phyloP scores from a whole-genome alignment of 371 early-diverging fungal species.

The Mortierella sp. region DNA sequence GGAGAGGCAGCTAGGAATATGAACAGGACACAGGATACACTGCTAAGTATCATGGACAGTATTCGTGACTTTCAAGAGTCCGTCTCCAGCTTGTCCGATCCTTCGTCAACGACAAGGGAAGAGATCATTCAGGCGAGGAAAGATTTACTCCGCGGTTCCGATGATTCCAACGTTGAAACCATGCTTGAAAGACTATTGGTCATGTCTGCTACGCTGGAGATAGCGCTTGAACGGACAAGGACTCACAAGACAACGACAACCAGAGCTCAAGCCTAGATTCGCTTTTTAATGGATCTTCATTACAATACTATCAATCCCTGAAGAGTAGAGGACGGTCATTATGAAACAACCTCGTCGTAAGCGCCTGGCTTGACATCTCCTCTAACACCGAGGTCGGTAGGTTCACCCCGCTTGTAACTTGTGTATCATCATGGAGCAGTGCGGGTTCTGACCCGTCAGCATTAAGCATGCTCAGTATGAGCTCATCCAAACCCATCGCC shows the following conservation, averaged over 20 bases:
- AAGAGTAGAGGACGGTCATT: slow-evolving; percentile 5
- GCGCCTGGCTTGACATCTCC: no score
- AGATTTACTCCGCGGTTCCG: slow-evolving; percentile 12
- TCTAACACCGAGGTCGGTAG: slow-evolving; percentile 17
- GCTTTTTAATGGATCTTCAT: no score
- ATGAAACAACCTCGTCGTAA: slow-evolving; percentile 10
- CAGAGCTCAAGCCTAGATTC: not conserved
- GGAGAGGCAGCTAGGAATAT: slow-evolving; percentile 8
- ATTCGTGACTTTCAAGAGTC: slow-evolving; percentile 1
- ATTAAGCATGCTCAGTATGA: slow-evolving; percentile 19
- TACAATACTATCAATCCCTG: no score
- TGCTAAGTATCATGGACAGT: slow-evolving; percentile 7
- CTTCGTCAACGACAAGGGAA: not conserved
- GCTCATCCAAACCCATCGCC: slow-evolving; percentile 36
- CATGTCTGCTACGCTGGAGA: slow-evolving; percentile 12
- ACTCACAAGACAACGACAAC: no score
- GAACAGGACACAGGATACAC: not conserved
- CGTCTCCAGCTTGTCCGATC: not conserved
- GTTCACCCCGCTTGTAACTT: not conserved
- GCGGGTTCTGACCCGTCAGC: slow-evolving; percentile 5
- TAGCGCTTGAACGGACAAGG: slow-evolving; percentile 1
- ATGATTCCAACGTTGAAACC: slow-evolving; percentile 2
- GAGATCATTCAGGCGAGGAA: not conserved
- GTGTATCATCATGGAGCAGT: not conserved
- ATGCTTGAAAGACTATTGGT: slow-evolving; percentile 9